Percentiles rank a stretch among this genome's conserved stretches.
Conservation (phyloP, 2,329 filamentous ascomycete genomes). For the Clonostachys sp. region DNA sequence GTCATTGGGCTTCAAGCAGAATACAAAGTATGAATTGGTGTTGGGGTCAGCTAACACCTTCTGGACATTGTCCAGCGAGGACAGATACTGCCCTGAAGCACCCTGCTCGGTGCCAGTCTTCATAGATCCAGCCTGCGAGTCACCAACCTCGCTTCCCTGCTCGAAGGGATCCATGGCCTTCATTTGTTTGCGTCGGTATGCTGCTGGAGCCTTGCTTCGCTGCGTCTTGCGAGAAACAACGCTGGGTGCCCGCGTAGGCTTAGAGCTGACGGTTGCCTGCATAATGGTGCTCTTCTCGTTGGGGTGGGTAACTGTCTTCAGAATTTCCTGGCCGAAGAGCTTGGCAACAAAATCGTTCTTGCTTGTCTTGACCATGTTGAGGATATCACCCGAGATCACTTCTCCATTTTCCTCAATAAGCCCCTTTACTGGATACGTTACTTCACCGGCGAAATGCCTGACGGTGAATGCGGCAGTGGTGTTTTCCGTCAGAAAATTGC, state of each 20-base stretch:
- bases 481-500: conserved; percentile 86
- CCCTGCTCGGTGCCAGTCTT: conserved; percentile 65
- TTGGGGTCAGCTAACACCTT: conserved; percentile 78
- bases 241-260: conserved; percentile 86
- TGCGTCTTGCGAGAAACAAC: conserved; percentile 78
- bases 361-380: conserved; percentile 86
- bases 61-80: conserved; percentile 84
- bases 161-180: conserved; percentile 42
- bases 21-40: conserved; percentile 92
- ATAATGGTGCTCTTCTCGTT: conserved; percentile 87
- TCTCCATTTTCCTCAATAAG: conserved; percentile 95
- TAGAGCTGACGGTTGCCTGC: conserved; percentile 94
- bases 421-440: conserved; percentile 85
- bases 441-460: conserved; percentile 92
- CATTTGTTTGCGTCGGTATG: conserved; percentile 29
- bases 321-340: conserved; percentile 91
- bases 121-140: conserved; percentile 33
- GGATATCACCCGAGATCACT: conserved; percentile 89
- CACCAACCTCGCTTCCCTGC: conserved; percentile 41
- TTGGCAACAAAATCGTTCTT: conserved; percentile 85
- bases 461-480: conserved; percentile 79
- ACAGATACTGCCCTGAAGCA: conserved; percentile 86
- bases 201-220: conserved; percentile 22
- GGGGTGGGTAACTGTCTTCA: conserved; percentile 91
- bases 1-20: conserved; percentile 97